Conservation (phyloP, 2,329 filamentous ascomycete species). For the Hansfordia pulvinata region DNA sequence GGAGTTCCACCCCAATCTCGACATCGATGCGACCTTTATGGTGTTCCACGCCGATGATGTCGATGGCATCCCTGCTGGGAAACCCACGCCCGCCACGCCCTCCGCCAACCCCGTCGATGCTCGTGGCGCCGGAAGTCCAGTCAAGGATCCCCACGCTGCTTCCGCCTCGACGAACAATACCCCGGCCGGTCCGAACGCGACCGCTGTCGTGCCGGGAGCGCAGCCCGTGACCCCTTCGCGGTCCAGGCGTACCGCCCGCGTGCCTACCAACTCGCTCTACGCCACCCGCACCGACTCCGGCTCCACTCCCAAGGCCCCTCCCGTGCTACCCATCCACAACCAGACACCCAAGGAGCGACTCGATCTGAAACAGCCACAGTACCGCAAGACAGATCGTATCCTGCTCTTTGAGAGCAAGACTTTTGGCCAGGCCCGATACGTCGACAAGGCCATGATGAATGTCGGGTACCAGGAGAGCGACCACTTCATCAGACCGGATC, state of each 20-base stretch:
- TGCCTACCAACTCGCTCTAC: slow-evolving; percentile 40
- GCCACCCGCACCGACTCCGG: slow-evolving; percentile 31
- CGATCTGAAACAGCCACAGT: slow-evolving; percentile 63
- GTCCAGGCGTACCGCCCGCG: slow-evolving; percentile 26
- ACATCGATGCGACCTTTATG: slow-evolving; percentile 70
- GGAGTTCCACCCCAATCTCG: slow-evolving; percentile 90
- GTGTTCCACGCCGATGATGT: slow-evolving; percentile 75
- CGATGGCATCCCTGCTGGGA: slow-evolving; percentile 45
- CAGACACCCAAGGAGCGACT: slow-evolving; percentile 71
- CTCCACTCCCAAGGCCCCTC: slow-evolving; percentile 39
- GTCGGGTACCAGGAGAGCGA: slow-evolving; percentile 95
- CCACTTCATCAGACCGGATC: slow-evolving; percentile 66
- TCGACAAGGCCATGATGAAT: slow-evolving; percentile 91
- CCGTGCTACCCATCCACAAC: slow-evolving; percentile 62
- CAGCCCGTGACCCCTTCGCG: slow-evolving; percentile 23
- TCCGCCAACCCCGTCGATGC: slow-evolving; percentile 23
- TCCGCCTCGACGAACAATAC: slow-evolving; percentile 25
- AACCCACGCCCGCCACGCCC: slow-evolving; percentile 8
- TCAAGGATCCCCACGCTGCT: slow-evolving; percentile 27
- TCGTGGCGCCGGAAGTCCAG: slow-evolving; percentile 25
- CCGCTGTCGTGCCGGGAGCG: slow-evolving; percentile 13
- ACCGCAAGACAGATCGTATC: slow-evolving; percentile 67
- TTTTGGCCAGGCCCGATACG: slow-evolving; percentile 76
- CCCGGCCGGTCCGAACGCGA: too few relatives aligned
- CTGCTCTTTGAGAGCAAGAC: slow-evolving; percentile 72